Evolutionary conservation across 1,284 basidiomycete genomes (phyloP), one percentile per base, ranked within the genome.

Genomic region (Pisolithus thermaeus): DNA sequence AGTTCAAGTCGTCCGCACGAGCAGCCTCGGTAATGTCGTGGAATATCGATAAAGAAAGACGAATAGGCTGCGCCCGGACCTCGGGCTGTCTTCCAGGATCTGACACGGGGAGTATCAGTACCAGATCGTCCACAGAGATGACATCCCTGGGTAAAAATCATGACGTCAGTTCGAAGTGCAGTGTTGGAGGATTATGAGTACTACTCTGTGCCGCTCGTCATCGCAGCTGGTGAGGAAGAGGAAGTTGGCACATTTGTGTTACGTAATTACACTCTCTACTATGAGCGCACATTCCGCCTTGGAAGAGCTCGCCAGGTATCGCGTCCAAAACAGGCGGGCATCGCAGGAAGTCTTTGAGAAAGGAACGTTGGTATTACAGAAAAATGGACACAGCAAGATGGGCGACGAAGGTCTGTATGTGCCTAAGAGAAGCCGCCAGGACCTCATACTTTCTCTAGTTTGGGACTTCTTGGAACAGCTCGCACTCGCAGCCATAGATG

Each of bases 391-490:
- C n/a, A 56, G 65, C 35, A 76, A 73, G 50, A 70, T 82, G 39
- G 83, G 83, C 3, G 82, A 88, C 51, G 82, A 87, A 60, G 75
- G 86, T 84, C 52, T 35, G 56, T 47, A 9, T 20, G 37, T 16
- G 22, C 51, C 36, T 7, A 8, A 6, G 46, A 25, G 16, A 4
- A 18, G 7, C 39, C 16, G 36, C 6, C 39, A 53, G 25, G 25
- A 27, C 47, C 49, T 55, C 54, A 56, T 47, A 52, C 42, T 50
- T 38, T 23, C 14, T 35, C 27, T 59, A 93, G 90, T 78, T 58
- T 97, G 92, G 92, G 78, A 85, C 2, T 83, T 93, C 55, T 72
- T 95, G 14, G 96, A 98, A 65, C 94, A 97, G 64, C 74, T 97
- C 1, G 83, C 85, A 4, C 74, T 95, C 37, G 92, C 96, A 2